A percentile compares a stretch with the other conserved stretches of the same genome.
phyloP scores from a whole-genome alignment of 805 yeast genomes.

The Pichia pseudocactophila region DNA sequence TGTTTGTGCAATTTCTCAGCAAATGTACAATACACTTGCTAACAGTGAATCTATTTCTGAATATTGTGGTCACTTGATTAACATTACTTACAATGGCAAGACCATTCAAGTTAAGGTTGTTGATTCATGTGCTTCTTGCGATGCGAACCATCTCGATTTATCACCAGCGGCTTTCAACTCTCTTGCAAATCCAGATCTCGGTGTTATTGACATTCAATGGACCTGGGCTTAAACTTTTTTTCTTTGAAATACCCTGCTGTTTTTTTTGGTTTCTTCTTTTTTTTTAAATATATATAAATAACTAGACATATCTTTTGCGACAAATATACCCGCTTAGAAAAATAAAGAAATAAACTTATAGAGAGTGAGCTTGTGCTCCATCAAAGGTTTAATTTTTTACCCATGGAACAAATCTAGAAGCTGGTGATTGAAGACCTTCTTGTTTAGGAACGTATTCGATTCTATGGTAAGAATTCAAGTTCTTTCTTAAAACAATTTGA shows the following conservation, averaged over 20 bases:
- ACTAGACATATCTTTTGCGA: not conserved
- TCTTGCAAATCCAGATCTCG: constrained; percentile 38
- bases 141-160: constrained; percentile 39
- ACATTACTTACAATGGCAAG: constrained; percentile 37
- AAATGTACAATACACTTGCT: constrained; percentile 28
- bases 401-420: constrained; percentile 50
- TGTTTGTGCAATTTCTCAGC: constrained; percentile 42
- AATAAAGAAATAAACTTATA: not conserved
- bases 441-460: constrained; percentile 72
- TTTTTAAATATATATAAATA: not conserved
- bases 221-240: constrained; percentile 2
- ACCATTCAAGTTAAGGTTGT: constrained; percentile 45
- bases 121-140: constrained; percentile 45
- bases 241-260: not conserved
- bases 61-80: constrained; percentile 43
- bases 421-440: constrained; percentile 58
- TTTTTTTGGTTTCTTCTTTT: not conserved
- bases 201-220: constrained; percentile 42
- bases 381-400: constrained; percentile 29
- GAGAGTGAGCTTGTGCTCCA: not conserved
- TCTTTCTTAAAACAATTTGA: constrained; percentile 87
- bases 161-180: constrained; percentile 43
- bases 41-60: constrained; percentile 24
- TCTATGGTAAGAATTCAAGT: constrained; percentile 76
- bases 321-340: too few relatives aligned